These are phyloP conservation scores for Leishmania tarentolae DNA, from an alignment of 208 protist species.

Conservation along the genomic window DNA sequence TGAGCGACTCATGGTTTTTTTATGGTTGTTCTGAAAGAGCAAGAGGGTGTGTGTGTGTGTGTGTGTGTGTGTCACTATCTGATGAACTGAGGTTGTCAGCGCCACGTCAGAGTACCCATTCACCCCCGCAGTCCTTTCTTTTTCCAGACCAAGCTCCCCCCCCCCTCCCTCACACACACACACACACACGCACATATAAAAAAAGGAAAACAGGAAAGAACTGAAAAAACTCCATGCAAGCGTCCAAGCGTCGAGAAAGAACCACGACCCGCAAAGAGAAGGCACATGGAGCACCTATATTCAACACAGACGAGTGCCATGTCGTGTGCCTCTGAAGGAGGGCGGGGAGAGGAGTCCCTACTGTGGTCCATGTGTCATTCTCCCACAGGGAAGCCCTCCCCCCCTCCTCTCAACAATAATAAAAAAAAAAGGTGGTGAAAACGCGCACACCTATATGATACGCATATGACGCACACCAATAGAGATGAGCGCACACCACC, in stretches of 20 bases:
- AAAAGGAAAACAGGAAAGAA: neutral
- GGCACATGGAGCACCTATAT: neutral
- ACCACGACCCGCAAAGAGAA: neutral
- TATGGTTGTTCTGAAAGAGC: neutral
- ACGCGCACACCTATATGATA: neutral
- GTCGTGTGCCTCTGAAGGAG: no score
- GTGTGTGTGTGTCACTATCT: neutral
- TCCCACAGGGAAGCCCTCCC: no score
- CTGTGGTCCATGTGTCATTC: no score
- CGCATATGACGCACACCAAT: neutral
- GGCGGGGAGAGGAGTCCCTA: no score
- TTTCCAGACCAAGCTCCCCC: neutral
- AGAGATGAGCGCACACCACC: neutral
- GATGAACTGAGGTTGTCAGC: neutral
- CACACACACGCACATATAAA: neutral
- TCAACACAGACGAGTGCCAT: no score
- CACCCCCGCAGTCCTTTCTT: neutral
- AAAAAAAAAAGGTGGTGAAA: neutral
- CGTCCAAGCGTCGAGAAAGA: neutral
- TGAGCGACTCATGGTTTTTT: constrained; percentile 5
- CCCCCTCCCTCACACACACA: no score
- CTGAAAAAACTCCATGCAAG: neutral
- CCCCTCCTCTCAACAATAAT: no score
- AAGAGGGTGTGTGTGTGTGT: no score
- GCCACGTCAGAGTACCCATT: neutral